phyloP scores from a whole-genome alignment of 2,329 filamentous ascomycete genomes.

The Phyllosticta citribraziliensis region DNA sequence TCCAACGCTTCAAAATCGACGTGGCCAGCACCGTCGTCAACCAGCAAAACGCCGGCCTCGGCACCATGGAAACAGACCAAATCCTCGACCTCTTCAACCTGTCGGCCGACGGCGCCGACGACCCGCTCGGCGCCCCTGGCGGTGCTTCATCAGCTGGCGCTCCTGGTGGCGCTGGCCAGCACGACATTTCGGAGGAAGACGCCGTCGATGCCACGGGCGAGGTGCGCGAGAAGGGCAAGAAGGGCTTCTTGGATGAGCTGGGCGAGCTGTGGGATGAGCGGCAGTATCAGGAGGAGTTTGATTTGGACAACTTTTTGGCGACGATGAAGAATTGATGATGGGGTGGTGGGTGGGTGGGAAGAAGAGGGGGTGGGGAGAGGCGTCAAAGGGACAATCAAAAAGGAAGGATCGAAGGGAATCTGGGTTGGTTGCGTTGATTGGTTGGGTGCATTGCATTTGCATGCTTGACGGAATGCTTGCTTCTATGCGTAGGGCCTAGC shows the following conservation, averaged over 20 bases:
- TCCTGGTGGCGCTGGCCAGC: conserved; percentile 50
- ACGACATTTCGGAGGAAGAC: conserved; percentile 77
- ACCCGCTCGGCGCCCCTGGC: conserved; percentile 34
- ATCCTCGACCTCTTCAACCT: conserved; percentile 95
- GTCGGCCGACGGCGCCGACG: conserved; percentile 36
- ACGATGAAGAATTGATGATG: conserved; percentile 59
- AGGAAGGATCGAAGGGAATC: too few relatives aligned
- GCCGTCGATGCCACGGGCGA: conserved; percentile 73
- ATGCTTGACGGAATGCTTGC: too few relatives aligned
- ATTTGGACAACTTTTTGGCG: conserved; percentile 88
- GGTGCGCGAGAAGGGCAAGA: conserved; percentile 89
- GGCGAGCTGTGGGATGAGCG: conserved; percentile 95
- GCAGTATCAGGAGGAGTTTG: conserved; percentile 97
- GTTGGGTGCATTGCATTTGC: too few relatives aligned
- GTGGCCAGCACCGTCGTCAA: conserved; percentile 97
- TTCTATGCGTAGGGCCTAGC: too few relatives aligned
- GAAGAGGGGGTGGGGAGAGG: not conserved
- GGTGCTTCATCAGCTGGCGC: not conserved
- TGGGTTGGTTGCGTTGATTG: too few relatives aligned
- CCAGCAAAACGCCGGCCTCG: conserved; percentile 91
- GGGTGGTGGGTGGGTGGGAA: not conserved
- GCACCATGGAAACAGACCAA: conserved; percentile 96
- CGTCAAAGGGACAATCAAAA: too few relatives aligned
- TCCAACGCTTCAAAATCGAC: conserved; percentile 99
- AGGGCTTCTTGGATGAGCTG: conserved; percentile 88